Base-by-base conservation (phyloP, 2,329 filamentous ascomycete genomes). In the Fusarium goolgardi region DNA sequence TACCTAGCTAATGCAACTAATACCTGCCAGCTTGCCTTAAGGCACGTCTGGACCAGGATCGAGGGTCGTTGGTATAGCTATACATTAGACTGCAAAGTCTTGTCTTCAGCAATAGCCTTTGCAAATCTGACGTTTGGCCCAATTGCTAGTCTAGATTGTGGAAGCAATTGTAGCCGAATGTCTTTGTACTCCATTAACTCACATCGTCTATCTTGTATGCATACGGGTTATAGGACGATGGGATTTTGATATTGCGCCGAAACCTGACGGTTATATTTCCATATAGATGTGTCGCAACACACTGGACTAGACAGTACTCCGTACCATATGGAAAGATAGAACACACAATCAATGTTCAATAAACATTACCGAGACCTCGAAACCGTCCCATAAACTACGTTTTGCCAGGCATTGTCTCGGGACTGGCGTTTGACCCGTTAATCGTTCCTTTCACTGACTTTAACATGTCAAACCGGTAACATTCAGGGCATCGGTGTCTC, bases 341-440 rank as follows among this genome's bases (percentile, higher is more conserved):
- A 18, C 13, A 15, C 5, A n/a, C 16, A 25, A 29, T 39, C 23
- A 50, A 35, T 25, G 15, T 25, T 20, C 20, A 41, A 40, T 16
- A 32, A 27, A 37, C 6, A 20, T 41, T 60, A 16, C 55, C 46
- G 37, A 62, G 63, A 67, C 49, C 20, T 56, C 37, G 23, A 47
- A 21, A 35, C 47, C 23, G 23, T 27, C 47, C 35, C 35, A 55
- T 27, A 18, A 68, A 54, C 56, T 55, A 37, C 55, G 15, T 23
- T 55, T 37, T 52, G 53, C 39, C 34, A 18, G 21, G 20, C 27
- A 54, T 61, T 70, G 70, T 71, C 62, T 72, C 60, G 60, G 65
- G 53, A 67, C 41, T 63, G 55, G 49, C 31, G 53, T 63, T 67
- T 60, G 56, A 55, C 46, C 44, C 49, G 52, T 47, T 40, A 39